These are phyloP conservation scores for Dryadomyces quercivorus DNA, from an alignment of 2,329 filamentous ascomycete genomes.

Conservation along the genomic window DNA sequence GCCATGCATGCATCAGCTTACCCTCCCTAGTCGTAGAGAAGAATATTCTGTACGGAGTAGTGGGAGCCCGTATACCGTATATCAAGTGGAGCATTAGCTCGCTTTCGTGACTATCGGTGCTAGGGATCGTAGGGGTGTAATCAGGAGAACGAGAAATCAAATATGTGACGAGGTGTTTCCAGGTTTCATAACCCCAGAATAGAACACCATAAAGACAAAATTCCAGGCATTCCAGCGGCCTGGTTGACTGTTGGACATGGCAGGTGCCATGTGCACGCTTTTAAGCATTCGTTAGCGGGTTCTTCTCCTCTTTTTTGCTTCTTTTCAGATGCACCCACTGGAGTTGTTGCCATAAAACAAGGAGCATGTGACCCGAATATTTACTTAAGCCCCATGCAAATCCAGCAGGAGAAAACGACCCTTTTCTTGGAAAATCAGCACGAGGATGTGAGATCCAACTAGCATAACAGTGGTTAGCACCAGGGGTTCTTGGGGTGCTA, in stretches of 20 bases:
- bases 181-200: no score
- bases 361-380: no score
- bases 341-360: not conserved
- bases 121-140: no score
- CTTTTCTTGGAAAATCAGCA: not conserved
- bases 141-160: no score
- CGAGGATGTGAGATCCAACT: not conserved
- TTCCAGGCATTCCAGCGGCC: no score
- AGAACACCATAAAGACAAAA: no score
- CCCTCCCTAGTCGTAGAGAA: not conserved
- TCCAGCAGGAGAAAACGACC: not conserved
- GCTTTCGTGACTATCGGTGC: not conserved
- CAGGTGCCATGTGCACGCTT: not conserved
- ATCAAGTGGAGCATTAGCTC: not conserved
- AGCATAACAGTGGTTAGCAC: not conserved
- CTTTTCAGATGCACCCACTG: not conserved
- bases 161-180: no score
- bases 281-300: not conserved
- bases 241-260: not conserved
- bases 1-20: slow-evolving; percentile 1
- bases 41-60: not conserved
- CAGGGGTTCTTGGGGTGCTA: not conserved
- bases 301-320: not conserved
- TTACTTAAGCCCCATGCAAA: not conserved
- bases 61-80: not conserved